Base-by-base conservation (phyloP, 2,329 filamentous ascomycete genomes). In the Aspergillus jensenii region DNA sequence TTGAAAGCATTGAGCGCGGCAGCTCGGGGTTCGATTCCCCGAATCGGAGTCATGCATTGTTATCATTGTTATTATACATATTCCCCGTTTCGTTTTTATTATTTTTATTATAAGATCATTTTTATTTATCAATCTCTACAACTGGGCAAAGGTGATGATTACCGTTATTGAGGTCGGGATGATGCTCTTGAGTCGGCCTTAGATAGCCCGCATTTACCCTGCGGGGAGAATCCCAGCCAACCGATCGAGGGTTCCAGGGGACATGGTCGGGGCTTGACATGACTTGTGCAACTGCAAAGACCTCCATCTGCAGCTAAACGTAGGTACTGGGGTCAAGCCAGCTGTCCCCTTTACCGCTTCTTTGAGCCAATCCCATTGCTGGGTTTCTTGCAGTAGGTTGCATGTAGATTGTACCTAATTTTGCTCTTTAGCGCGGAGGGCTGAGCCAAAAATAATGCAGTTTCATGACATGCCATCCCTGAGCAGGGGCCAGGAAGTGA, bases 341-440 rank as follows among this genome's bases (percentile, higher is more conserved):
- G 59, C 54, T 62, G 59, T 59, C 58, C 47, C 50, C 40, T 59
- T 62, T 62, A 62, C 59, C 59, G 59, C 59, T 59, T 58, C 46
- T 62, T 62, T 52, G 57, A 33, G 41, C 59, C 57, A 62, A 62
- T 59, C 37, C 19, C 50, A 35, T 43, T 46, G 27, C 50, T 45
- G 48, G 44, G 9, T 39, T 17, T 17, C 43, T 35, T 59, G 59
- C 54, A 57, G 59, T 39, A 52, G 48, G 50, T 41, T 55, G 51
- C 40, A 56, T 54, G 52, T 35, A 51, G 35, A 21, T 27, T 31
- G 23, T 43, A 27, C n/a, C 12, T 33, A 43, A 31, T 43, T 54
- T 47, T 46, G 43, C 45, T 17, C 46, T 12, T 54, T 55, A 53
- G 58, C 35, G 49, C 43, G 43, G 47, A 52, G 41, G 53, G 19